A percentile compares a stretch with the other conserved stretches of the same genome.
Conservation (phyloP, 345 rosid species). For the Turnera subulata region DNA sequence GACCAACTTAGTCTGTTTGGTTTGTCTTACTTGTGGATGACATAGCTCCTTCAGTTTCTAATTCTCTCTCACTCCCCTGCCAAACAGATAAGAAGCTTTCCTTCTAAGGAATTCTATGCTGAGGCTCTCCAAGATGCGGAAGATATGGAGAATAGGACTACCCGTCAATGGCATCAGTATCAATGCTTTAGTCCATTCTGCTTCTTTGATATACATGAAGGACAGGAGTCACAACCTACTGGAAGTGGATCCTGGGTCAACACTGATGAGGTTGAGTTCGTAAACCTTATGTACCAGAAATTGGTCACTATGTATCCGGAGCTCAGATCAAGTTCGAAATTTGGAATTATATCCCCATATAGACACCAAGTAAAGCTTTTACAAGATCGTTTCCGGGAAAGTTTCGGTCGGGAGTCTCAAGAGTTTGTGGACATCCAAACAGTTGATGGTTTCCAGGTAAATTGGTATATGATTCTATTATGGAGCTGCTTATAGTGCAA, state of each 20-base stretch:
- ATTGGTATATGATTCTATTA: neutral
- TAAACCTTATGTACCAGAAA: conserved; percentile 70
- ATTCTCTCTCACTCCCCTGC: neutral
- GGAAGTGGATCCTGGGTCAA: conserved; percentile 86
- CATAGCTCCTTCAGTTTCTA: neutral
- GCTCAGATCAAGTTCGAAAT: conserved; percentile 82
- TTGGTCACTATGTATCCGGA: conserved; percentile 65
- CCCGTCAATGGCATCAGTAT: conserved; percentile 74
- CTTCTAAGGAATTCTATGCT: conserved; percentile 77
- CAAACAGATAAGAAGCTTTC: conserved; percentile 80
- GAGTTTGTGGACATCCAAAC: conserved; percentile 81
- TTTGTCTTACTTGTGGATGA: neutral
- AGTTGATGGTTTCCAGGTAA: conserved; percentile 97
- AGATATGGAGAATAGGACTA: conserved; percentile 57
- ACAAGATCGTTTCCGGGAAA: conserved; percentile 68
- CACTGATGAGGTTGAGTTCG: conserved; percentile 78
- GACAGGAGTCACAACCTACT: conserved; percentile 77
- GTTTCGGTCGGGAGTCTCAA: conserved; percentile 68
- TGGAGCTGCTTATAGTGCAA: neutral
- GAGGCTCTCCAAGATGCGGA: conserved; percentile 80
- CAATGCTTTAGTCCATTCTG: conserved; percentile 90
- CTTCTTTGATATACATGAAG: conserved; percentile 83
- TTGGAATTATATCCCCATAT: conserved; percentile 89
- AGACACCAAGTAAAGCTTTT: conserved; percentile 86
- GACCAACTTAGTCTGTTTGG: neutral